Evolutionary conservation across 768 basidiomycete species (phyloP).

Genomic region (Calocybe cyanea): DNA sequence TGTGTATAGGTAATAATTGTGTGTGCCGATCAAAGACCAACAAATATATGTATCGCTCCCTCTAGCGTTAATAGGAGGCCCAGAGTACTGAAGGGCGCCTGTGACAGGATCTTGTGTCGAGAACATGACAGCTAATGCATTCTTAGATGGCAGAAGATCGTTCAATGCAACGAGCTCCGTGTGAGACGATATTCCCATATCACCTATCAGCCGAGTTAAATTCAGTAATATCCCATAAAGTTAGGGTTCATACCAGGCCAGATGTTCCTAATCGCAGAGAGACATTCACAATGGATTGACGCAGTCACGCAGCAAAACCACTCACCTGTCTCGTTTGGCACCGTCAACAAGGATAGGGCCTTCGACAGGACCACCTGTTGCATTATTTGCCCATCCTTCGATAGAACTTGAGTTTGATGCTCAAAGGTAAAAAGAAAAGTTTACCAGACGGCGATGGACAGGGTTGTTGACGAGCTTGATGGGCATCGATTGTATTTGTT

Average conservation of each 20-base stretch:
- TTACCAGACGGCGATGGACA: slow-evolving; percentile 22
- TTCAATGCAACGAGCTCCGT: slow-evolving; percentile 32
- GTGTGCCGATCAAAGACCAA: slow-evolving; percentile 44
- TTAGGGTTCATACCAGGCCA: slow-evolving; percentile 21
- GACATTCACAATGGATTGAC: background rate
- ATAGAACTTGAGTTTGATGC: background rate
- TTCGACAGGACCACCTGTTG: slow-evolving; percentile 40
- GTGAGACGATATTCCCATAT: slow-evolving; percentile 40
- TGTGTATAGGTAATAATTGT: slow-evolving; percentile 42
- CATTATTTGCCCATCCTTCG: slow-evolving; percentile 45
- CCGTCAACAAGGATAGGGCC: slow-evolving; percentile 54
- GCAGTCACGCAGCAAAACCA: background rate
- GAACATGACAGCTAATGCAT: slow-evolving; percentile 47
- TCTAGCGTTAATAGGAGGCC: slow-evolving; percentile 30
- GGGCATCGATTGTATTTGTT: slow-evolving; percentile 39
- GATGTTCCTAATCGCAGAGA: slow-evolving; percentile 21
- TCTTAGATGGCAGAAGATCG: slow-evolving; percentile 36
- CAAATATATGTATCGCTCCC: slow-evolving; percentile 44
- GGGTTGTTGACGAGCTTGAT: slow-evolving; percentile 30
- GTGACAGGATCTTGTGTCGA: slow-evolving; percentile 40
- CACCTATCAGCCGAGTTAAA: slow-evolving; percentile 18
- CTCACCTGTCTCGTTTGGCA: slow-evolving; percentile 47
- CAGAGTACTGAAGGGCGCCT: slow-evolving; percentile 44
- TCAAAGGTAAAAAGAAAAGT: background rate
- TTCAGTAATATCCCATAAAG: background rate